A percentile compares a stretch with the other conserved stretches of the same genome.
Evolutionary conservation across 495 filamentous ascomycete genomes (phyloP).

Genomic region (Halenospora varia): DNA sequence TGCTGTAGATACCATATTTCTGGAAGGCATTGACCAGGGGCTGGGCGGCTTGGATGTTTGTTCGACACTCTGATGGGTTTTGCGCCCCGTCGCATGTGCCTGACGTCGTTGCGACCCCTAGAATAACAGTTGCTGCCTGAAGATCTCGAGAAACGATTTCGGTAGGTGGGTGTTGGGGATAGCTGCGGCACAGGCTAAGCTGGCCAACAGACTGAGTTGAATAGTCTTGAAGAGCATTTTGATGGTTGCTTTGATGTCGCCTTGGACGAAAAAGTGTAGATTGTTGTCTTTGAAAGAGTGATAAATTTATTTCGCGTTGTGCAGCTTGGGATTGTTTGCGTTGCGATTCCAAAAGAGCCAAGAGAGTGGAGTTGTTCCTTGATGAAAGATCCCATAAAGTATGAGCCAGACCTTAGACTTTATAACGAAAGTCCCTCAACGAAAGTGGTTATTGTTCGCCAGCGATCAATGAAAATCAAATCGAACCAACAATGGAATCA

Average conservation of each 20-base stretch:
- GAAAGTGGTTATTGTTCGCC: no score
- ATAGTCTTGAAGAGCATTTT: conserved; percentile 1
- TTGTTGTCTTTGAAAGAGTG: no score
- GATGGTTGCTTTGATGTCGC: neutral
- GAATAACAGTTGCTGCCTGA: conserved; percentile 8
- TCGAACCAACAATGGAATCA: no score
- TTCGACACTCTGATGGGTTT: conserved; percentile 57
- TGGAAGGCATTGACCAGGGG: conserved; percentile 51
- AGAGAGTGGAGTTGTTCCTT: no score
- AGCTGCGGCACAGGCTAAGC: neutral
- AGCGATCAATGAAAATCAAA: no score
- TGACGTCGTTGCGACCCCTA: conserved; percentile 20
- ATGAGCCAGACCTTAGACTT: no score
- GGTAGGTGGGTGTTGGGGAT: conserved; percentile 1
- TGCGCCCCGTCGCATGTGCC: conserved; percentile 12
- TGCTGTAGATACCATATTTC: conserved; percentile 48
- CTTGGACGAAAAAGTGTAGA: neutral
- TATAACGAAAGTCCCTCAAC: no score
- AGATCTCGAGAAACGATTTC: neutral
- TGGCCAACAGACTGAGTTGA: neutral
- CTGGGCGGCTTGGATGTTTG: conserved; percentile 56
- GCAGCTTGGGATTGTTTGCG: no score
- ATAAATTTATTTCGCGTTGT: no score
- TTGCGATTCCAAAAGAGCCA: no score
- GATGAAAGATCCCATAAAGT: no score